A percentile compares a stretch with the other conserved stretches of the same genome.
These are phyloP conservation scores for Blastobotrys malaysiensis DNA, from an alignment of 1,139 yeast species.

Conservation along the genomic window DNA sequence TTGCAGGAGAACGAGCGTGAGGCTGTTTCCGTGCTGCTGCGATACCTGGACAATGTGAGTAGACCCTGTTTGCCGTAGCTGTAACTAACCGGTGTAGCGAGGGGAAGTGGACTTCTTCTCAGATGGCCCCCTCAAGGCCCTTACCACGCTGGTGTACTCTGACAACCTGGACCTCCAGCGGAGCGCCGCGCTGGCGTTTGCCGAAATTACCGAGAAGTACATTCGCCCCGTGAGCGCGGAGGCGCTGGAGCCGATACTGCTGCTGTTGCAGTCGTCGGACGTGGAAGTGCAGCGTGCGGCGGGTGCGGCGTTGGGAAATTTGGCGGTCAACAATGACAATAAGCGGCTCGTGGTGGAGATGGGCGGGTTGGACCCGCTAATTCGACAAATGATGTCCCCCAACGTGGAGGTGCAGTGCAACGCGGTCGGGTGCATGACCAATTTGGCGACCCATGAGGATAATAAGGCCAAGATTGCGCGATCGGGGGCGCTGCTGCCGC, in stretches of 20 bases:
- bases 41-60: constrained; percentile 69
- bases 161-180: constrained; percentile 93
- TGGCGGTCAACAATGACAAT: constrained; percentile 95
- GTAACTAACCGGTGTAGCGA: constrained; percentile 25
- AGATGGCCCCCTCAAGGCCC: constrained; percentile 72
- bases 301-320: constrained; percentile 94
- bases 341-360: constrained; percentile 89
- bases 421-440: constrained; percentile 98
- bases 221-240: constrained; percentile 82
- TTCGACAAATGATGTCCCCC: constrained; percentile 95
- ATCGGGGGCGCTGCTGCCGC: constrained; percentile 92
- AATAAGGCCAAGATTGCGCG: constrained; percentile 94
- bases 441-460: constrained; percentile 97
- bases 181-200: constrained; percentile 97
- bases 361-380: constrained; percentile 96
- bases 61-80: background rate
- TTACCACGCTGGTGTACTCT: constrained; percentile 87
- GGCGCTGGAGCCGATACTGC: constrained; percentile 87
- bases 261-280: constrained; percentile 79
- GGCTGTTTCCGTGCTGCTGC: constrained; percentile 85
- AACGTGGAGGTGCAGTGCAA: constrained; percentile 98
- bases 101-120: constrained; percentile 82
- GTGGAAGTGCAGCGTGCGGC: constrained; percentile 97
- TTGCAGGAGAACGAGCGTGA: constrained; percentile 96
- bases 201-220: constrained; percentile 90